Conservation (phyloP, 2,329 filamentous ascomycete species). For the Microdochium bolleyi region DNA sequence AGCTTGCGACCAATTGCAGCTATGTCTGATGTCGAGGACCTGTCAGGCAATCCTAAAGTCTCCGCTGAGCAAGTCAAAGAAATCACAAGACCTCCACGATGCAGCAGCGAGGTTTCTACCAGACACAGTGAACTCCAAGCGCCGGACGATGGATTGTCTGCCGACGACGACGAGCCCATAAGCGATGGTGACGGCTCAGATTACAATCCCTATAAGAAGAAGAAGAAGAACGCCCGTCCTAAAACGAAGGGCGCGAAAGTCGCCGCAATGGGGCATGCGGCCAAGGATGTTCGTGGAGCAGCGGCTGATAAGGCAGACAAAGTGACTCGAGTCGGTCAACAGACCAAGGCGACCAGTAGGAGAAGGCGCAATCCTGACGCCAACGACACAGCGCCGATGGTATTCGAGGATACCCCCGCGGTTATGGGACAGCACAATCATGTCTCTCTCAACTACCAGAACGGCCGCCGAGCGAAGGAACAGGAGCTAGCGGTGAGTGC, state of each 20-base stretch:
- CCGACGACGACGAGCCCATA: background rate
- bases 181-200: background rate
- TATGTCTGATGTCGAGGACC: background rate
- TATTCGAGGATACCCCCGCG: too few species aligned
- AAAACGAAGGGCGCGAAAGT: conserved; percentile 2
- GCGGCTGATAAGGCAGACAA: background rate
- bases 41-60: background rate
- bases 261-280: conserved; percentile 4
- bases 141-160: background rate
- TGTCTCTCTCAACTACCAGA: too few species aligned
- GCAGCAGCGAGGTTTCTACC: background rate
- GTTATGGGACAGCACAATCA: too few species aligned
- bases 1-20: background rate
- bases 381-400: too few species aligned
- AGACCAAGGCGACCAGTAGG: conserved; percentile 1
- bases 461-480: too few species aligned
- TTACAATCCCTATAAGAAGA: background rate
- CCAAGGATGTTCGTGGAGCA: background rate
- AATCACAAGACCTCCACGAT: background rate
- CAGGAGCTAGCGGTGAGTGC: too few species aligned
- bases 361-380: background rate
- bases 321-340: conserved; percentile 1
- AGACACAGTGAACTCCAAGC: background rate
- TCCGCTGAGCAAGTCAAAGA: background rate
- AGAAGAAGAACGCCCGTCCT: background rate